Conservation (phyloP, 2,329 filamentous ascomycete species). For the Aureobasidium melanogenum region DNA sequence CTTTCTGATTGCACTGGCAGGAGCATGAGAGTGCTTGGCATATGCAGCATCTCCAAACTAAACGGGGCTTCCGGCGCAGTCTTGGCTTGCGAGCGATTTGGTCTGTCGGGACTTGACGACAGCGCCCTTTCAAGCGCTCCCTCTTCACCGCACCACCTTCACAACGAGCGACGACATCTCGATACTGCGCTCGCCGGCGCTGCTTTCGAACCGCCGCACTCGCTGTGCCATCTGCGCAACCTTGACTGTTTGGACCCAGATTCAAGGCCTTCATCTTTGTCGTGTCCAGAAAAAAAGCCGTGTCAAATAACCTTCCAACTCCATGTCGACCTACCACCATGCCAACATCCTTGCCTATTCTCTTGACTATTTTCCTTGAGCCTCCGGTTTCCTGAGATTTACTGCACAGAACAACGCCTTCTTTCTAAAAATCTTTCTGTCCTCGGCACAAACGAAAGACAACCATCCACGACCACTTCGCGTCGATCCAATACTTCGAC, state of each 20-base stretch:
- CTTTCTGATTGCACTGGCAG: not conserved
- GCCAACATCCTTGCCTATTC: conserved; percentile 38
- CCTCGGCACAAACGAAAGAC: not conserved
- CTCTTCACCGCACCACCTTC: not conserved
- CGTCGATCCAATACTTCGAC: conserved; percentile 16
- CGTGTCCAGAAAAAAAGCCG: conserved; percentile 5
- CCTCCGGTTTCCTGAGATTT: conserved; percentile 34
- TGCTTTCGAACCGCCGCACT: not conserved
- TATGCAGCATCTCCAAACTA: not conserved
- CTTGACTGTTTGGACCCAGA: not conserved
- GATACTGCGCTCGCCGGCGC: not conserved
- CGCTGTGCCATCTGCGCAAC: not conserved
- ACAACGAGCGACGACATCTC: not conserved
- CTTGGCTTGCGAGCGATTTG: not conserved
- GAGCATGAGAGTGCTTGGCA: not conserved
- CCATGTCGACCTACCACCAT: conserved; percentile 42
- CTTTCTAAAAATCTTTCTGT: conserved; percentile 11
- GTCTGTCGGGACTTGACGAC: not conserved
- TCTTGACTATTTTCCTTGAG: conserved; percentile 43
- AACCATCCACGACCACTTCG: not conserved
- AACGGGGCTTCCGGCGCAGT: not conserved
- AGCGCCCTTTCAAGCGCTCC: not conserved
- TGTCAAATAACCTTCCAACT: conserved; percentile 11
- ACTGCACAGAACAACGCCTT: not conserved
- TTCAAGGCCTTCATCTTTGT: not conserved